Evolutionary conservation across 768 basidiomycete species (phyloP).

Genomic region (Xerocomellus intermedius): DNA sequence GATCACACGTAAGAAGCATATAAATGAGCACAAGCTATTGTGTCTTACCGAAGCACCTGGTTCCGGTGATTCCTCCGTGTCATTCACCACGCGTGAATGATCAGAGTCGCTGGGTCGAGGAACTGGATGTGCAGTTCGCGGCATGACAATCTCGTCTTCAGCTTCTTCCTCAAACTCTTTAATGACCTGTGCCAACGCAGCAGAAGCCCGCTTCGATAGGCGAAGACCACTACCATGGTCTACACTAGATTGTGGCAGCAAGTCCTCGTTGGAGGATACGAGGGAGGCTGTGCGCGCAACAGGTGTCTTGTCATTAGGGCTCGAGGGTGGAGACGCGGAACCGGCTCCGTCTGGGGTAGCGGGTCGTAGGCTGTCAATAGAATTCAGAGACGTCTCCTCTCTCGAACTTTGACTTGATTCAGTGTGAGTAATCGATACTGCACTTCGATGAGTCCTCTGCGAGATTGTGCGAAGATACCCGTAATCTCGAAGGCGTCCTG

Average conservation of each 20-base stretch:
- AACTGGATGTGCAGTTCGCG: conserved; percentile 52
- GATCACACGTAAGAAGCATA: conserved; percentile 19
- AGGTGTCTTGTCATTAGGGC: conserved; percentile 40
- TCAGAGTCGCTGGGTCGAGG: conserved; percentile 37
- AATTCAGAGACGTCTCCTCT: conserved; percentile 43
- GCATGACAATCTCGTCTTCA: conserved; percentile 77
- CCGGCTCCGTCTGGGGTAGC: conserved; percentile 54
- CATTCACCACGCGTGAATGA: conserved; percentile 19
- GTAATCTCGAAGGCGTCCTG: conserved; percentile 75
- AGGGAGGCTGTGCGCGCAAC: conserved; percentile 44
- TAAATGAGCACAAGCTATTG: conserved; percentile 5
- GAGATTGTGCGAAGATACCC: conserved; percentile 61
- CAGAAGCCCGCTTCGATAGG: conserved; percentile 57
- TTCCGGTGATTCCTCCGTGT: conserved; percentile 19
- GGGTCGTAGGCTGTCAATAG: conserved; percentile 49
- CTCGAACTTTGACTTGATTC: conserved; percentile 44
- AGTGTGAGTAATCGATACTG: conserved; percentile 46
- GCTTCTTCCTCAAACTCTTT: conserved; percentile 72
- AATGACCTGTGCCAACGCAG: conserved; percentile 74
- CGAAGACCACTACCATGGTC: conserved; percentile 17
- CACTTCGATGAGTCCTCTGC: conserved; percentile 39
- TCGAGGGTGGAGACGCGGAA: conserved; percentile 42
- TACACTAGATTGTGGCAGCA: conserved; percentile 15
- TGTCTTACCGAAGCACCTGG: conserved; percentile 26
- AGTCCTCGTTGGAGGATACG: conserved; percentile 35